Evolutionary conservation across 2,329 filamentous ascomycete species (phyloP).

Genomic region (Neoscytalidium dimidiatum): DNA sequence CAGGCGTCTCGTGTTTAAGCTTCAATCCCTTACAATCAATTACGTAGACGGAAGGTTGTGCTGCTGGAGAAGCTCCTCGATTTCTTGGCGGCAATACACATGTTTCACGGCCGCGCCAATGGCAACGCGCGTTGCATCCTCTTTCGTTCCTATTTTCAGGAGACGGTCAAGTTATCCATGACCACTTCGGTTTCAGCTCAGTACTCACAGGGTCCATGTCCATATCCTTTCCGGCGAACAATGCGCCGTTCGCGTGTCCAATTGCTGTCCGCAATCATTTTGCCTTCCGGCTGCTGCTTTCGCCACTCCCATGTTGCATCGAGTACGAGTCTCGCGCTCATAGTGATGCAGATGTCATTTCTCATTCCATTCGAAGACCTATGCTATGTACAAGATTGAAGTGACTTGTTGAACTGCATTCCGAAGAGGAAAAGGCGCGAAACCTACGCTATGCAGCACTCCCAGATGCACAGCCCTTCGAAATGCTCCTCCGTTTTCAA

Average conservation of each 20-base stretch:
- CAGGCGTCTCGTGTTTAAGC: not conserved
- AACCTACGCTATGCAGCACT: not conserved
- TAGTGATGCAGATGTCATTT: not conserved
- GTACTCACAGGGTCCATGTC: not conserved
- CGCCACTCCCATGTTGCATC: not conserved
- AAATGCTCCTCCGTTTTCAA: not conserved
- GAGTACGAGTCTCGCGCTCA: not conserved
- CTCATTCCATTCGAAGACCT: not conserved
- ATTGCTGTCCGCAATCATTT: not conserved
- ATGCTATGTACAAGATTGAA: not conserved
- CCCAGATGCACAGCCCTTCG: not conserved
- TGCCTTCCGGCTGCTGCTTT: not conserved
- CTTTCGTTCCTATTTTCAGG: not conserved
- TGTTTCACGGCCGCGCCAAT: not conserved
- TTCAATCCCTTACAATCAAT: not conserved
- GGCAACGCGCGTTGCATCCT: not conserved
- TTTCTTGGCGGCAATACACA: not conserved
- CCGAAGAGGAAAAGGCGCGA: not conserved
- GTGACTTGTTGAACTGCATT: not conserved
- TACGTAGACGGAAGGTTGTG: not conserved
- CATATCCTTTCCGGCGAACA: not conserved
- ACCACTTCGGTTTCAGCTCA: not conserved
- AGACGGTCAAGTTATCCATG: not conserved
- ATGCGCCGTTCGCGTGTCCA: not conserved
- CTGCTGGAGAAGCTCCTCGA: not conserved